Evolutionary conservation across 2,329 filamentous ascomycete genomes (phyloP).

Genomic region (Knoxdaviesia proteae): DNA sequence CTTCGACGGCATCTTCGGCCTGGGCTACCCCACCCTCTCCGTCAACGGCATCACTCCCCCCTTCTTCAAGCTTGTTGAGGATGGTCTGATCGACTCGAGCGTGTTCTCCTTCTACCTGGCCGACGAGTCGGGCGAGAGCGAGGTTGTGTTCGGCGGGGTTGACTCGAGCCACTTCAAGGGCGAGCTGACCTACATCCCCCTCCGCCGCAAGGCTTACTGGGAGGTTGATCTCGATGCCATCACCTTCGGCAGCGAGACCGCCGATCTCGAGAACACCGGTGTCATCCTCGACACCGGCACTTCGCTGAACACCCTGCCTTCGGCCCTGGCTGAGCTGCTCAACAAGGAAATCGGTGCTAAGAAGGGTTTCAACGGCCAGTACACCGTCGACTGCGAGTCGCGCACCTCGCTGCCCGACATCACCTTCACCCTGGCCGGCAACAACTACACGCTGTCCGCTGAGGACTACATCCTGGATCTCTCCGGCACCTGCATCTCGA

Average conservation of each 20-base stretch:
- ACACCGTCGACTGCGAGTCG: slow-evolving; percentile 76
- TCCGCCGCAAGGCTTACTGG: slow-evolving; percentile 99
- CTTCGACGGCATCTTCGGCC: slow-evolving; percentile 90
- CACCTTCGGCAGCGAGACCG: slow-evolving; percentile 65
- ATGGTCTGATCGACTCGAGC: slow-evolving; percentile 73
- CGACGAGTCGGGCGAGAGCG: slow-evolving; percentile 52
- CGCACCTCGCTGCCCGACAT: slow-evolving; percentile 72
- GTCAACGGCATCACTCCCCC: slow-evolving; percentile 89
- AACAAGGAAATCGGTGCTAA: slow-evolving; percentile 96
- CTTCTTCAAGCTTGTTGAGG: slow-evolving; percentile 89
- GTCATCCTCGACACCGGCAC: slow-evolving; percentile 97
- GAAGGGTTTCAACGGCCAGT: slow-evolving; percentile 95
- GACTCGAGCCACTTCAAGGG: slow-evolving; percentile 65
- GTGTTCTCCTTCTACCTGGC: slow-evolving; percentile 95
- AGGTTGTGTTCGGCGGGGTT: slow-evolving; percentile 76
- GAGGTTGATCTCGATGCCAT: slow-evolving; percentile 93
- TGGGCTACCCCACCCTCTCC: slow-evolving; percentile 91
- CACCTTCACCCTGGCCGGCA: slow-evolving; percentile 71
- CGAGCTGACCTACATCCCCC: slow-evolving; percentile 78
- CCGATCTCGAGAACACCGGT: slow-evolving; percentile 83
- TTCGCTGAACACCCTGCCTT: slow-evolving; percentile 87
- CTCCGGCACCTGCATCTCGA: slow-evolving; percentile 86
- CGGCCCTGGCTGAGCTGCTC: slow-evolving; percentile 78
- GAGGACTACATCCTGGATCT: slow-evolving; percentile 94
- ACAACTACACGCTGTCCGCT: slow-evolving; percentile 78